A percentile compares a stretch with the other conserved stretches of the same genome.
These are phyloP conservation scores for Tetrapisispora fleetii DNA, from an alignment of 805 yeast genomes.

Conservation along the genomic window DNA sequence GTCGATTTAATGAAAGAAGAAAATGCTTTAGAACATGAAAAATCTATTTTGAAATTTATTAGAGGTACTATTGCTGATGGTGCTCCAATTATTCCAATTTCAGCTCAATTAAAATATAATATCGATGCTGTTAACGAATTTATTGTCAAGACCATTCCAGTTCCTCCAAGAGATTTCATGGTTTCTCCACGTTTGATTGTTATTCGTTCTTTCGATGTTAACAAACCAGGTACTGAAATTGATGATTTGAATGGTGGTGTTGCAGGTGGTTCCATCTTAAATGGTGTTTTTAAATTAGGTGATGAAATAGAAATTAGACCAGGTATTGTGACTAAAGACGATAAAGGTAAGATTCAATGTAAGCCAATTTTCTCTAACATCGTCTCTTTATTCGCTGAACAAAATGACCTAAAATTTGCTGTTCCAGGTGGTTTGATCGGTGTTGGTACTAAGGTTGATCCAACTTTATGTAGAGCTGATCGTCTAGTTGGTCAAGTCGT, in stretches of 20 bases:
- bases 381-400: conserved; percentile 92
- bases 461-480: conserved; percentile 98
- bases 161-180: conserved; percentile 89
- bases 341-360: conserved; percentile 79
- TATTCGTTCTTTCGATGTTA: conserved; percentile 96
- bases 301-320: conserved; percentile 99
- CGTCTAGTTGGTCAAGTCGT: conserved; percentile 98
- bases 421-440: conserved; percentile 99
- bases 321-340: conserved; percentile 96
- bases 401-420: conserved; percentile 94
- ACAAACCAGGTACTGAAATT: conserved; percentile 97
- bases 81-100: conserved; percentile 97
- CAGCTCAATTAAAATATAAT: conserved; percentile 96
- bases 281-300: conserved; percentile 93
- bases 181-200: conserved; percentile 94
- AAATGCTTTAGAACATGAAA: conserved; percentile 89
- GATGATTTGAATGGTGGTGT: conserved; percentile 98
- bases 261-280: conserved; percentile 97
- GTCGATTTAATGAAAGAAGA: conserved; percentile 98
- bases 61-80: conserved; percentile 98
- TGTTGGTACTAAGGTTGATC: conserved; percentile 98
- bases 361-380: conserved; percentile 91
- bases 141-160: conserved; percentile 87
- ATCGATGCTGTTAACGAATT: conserved; percentile 97
- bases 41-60: conserved; percentile 82